Evolutionary conservation across 371 early-diverging fungal genomes (phyloP).

Genomic region (Choanephora cucurbitarum): DNA sequence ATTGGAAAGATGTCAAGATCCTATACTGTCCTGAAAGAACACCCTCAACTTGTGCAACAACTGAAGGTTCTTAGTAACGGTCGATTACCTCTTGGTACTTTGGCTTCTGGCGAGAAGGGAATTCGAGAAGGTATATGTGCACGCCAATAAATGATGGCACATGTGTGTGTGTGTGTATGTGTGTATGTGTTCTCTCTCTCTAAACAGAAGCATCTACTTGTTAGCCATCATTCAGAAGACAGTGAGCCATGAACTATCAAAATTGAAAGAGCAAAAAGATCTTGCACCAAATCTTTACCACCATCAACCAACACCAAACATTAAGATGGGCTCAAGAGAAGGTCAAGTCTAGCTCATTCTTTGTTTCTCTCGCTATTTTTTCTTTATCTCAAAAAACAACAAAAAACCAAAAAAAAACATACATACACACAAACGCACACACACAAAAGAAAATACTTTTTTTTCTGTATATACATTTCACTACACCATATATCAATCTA

Average conservation of each 20-base stretch:
- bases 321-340: constrained; percentile 20
- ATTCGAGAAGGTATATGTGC: constrained; percentile 34
- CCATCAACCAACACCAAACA: constrained; percentile 22
- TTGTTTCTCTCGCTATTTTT: neutral
- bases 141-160: neutral
- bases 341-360: constrained; percentile 16
- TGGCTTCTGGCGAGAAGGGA: constrained; percentile 38
- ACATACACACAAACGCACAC: too few relatives aligned
- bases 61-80: constrained; percentile 34
- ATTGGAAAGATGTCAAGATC: constrained; percentile 43
- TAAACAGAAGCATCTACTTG: too few relatives aligned
- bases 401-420: neutral
- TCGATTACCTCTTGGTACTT: constrained; percentile 36
- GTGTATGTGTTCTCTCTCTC: too few relatives aligned
- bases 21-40: constrained; percentile 34
- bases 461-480: constrained; percentile 6
- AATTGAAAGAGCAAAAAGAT: constrained; percentile 25
- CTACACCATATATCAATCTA: too few relatives aligned
- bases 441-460: neutral
- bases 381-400: neutral
- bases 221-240: constrained; percentile 3
- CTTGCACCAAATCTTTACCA: constrained; percentile 5
- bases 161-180: too few relatives aligned
- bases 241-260: constrained; percentile 11
- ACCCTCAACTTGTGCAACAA: constrained; percentile 41